Conservation (phyloP, 371 early-diverging fungal genomes). For the Cokeromyces recurvatus region DNA sequence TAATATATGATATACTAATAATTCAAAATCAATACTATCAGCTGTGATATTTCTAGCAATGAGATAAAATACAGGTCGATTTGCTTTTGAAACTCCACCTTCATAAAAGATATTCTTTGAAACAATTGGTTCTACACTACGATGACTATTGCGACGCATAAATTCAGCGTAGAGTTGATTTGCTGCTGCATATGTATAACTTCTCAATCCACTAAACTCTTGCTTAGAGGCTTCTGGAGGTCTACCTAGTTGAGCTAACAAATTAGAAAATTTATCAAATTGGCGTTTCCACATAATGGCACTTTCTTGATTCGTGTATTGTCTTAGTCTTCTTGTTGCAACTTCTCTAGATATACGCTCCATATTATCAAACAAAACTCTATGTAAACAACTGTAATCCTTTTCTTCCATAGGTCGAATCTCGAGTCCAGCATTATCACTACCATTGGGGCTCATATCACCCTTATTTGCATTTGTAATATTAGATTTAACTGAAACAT, state of each 20-base stretch:
- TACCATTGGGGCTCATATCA: background rate
- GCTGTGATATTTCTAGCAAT: conserved; percentile 73
- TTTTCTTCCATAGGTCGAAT: conserved; percentile 51
- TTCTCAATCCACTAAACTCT: conserved; percentile 44
- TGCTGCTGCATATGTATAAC: conserved; percentile 45
- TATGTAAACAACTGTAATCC: conserved; percentile 59
- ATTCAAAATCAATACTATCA: conserved; percentile 80
- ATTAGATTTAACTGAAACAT: conserved; percentile 4
- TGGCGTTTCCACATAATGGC: conserved; percentile 39
- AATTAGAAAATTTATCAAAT: conserved; percentile 73
- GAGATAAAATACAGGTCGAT: conserved; percentile 80
- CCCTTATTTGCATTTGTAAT: background rate
- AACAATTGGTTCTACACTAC: conserved; percentile 59
- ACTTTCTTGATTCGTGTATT: conserved; percentile 28
- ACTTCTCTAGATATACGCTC: conserved; percentile 68
- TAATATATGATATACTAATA: conserved; percentile 68
- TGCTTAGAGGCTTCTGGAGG: conserved; percentile 46
- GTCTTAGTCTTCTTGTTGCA: conserved; percentile 41
- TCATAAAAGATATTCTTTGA: conserved; percentile 76
- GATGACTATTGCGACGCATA: conserved; percentile 70
- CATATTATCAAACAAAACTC: conserved; percentile 64
- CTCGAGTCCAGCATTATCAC: conserved; percentile 9
- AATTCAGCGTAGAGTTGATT: conserved; percentile 74
- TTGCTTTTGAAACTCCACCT: conserved; percentile 72
- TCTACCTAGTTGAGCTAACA: conserved; percentile 84